phyloP scores from a whole-genome alignment of 805 yeast species.

The Candida boleticola region DNA sequence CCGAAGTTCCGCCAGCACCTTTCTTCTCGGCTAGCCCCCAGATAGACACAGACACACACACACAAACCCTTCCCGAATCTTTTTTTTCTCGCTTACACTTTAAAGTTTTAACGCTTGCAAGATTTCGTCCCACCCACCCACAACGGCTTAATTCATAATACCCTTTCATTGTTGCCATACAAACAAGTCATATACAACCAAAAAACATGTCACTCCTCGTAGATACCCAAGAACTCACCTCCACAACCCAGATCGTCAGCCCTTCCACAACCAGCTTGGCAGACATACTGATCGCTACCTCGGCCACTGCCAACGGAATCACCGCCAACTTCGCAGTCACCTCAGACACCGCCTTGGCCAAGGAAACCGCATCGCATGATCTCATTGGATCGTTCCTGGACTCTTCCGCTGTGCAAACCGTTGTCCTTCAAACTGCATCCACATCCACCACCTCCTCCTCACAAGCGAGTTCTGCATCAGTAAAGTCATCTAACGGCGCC shows the following conservation, averaged over 20 bases:
- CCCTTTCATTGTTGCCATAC: too few relatives aligned
- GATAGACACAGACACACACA: too few relatives aligned
- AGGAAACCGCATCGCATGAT: background rate
- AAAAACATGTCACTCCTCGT: constrained; percentile 2
- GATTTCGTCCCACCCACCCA: too few relatives aligned
- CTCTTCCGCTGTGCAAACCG: constrained; percentile 2
- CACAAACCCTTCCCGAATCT: too few relatives aligned
- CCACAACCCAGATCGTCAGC: background rate
- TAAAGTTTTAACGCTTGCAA: too few relatives aligned
- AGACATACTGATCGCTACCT: constrained; percentile 1
- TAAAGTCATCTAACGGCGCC: background rate
- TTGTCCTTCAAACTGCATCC: constrained; percentile 1
- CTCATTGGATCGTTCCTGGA: constrained; percentile 5
- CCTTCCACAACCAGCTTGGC: constrained; percentile 5
- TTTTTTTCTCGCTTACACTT: too few relatives aligned
- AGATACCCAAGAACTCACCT: background rate
- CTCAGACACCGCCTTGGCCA: background rate
- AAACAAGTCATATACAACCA: too few relatives aligned
- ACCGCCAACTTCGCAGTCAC: background rate
- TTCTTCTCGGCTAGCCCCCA: too few relatives aligned
- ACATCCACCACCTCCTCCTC: background rate
- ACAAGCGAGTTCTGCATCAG: background rate
- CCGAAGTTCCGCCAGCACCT: too few relatives aligned
- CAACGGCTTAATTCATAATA: too few relatives aligned
- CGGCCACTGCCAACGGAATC: background rate